Percentiles rank a stretch among this genome's conserved stretches.
Conservation (phyloP, 208 protist species). For the Acanthamoeba sp. region DNA sequence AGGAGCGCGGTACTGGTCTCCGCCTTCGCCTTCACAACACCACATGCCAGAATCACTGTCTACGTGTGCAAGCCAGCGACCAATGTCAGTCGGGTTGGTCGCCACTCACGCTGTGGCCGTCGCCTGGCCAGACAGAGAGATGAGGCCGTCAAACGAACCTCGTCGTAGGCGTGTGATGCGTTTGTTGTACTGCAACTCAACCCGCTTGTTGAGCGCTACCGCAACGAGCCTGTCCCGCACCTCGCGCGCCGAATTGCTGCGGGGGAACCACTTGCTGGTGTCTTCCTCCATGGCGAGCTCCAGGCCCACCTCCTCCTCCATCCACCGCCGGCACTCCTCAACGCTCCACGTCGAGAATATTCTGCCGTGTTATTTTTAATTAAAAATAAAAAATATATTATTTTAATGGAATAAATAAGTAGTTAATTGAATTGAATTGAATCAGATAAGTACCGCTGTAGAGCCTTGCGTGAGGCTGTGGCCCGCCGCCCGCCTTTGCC, state of each 20-base stretch:
- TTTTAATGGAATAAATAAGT: no score
- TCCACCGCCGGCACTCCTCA: conserved; percentile 52
- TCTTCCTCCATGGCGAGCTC: conserved; percentile 69
- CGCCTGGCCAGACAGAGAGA: no score
- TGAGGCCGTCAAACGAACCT: no score
- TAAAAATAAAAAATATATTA: no score
- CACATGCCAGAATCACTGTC: not conserved
- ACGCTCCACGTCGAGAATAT: conserved; percentile 72
- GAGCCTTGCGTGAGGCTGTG: conserved; percentile 3
- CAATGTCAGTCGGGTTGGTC: no score
- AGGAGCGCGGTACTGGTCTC: not conserved
- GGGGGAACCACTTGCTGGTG: conserved; percentile 73
- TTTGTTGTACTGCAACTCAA: not conserved
- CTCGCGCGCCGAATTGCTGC: conserved; percentile 75
- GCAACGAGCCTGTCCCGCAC: conserved; percentile 32
- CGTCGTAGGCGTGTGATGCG: not conserved
- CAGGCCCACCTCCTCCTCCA: conserved; percentile 68
- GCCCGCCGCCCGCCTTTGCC: not conserved
- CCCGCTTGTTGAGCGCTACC: not conserved
- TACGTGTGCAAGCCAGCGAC: not conserved
- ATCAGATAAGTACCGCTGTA: not conserved
- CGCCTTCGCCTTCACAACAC: not conserved
- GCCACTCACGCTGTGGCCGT: no score
- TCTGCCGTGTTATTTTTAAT: not conserved
- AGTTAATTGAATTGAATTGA: no score